Conservation (phyloP, 768 basidiomycete species). For the Butyriboletus loyo region DNA sequence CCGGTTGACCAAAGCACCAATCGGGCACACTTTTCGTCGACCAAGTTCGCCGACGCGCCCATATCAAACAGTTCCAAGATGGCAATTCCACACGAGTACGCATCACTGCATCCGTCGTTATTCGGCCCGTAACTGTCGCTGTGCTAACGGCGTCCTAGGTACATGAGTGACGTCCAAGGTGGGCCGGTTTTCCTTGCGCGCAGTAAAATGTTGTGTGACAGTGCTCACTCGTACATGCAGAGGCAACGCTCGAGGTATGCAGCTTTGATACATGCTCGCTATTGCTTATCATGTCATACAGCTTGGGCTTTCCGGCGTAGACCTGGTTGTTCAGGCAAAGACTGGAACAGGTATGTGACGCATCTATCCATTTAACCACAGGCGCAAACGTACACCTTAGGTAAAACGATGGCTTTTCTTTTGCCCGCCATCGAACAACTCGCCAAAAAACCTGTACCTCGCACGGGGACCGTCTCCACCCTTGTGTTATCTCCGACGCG, state of each 20-base stretch:
- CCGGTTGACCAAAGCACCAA: conserved; percentile 17
- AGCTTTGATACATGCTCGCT: background rate
- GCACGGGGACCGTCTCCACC: conserved; percentile 43
- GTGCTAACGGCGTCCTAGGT: conserved; percentile 30
- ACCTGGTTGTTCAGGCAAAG: conserved; percentile 51
- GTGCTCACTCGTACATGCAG: conserved; percentile 17
- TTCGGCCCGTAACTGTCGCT: conserved; percentile 7
- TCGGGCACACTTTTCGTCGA: conserved; percentile 27
- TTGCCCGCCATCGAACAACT: conserved; percentile 72
- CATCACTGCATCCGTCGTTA: background rate
- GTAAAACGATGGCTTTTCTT: conserved; percentile 74
- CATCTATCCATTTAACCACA: background rate
- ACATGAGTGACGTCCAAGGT: conserved; percentile 50
- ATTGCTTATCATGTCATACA: conserved; percentile 13
- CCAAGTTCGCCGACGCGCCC: conserved; percentile 28
- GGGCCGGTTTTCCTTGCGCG: conserved; percentile 3
- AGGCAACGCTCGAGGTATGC: conserved; percentile 40
- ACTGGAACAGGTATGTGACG: conserved; percentile 56
- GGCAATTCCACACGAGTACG: conserved; percentile 44
- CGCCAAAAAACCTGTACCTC: conserved; percentile 39
- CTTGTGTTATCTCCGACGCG: conserved; percentile 71
- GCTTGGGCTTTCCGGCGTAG: conserved; percentile 41
- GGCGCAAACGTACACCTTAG: conserved; percentile 20
- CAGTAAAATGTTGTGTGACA: background rate
- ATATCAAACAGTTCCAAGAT: conserved; percentile 41